Evolutionary conservation across 2,329 filamentous ascomycete species (phyloP).

Genomic region (Curvularia hawaiiensis): DNA sequence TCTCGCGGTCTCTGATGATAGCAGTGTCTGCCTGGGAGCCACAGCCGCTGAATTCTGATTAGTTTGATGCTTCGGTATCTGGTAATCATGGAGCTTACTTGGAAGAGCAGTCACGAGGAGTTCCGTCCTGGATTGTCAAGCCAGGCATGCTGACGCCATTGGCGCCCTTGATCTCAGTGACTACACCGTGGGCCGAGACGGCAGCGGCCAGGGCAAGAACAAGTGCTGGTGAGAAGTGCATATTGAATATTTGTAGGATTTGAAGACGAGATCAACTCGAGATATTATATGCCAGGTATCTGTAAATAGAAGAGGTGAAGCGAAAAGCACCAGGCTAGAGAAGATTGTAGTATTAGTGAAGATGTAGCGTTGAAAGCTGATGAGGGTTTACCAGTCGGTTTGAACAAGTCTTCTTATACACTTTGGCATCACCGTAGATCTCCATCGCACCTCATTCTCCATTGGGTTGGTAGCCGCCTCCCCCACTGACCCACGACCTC

Average conservation of each 20-base stretch:
- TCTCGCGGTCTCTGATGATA: conserved; percentile 68
- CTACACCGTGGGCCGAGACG: conserved; percentile 63
- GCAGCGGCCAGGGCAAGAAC: conserved; percentile 42
- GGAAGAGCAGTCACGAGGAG: conserved; percentile 69
- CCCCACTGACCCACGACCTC: background rate
- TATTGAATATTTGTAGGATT: conserved; percentile 14
- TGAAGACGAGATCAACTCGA: conserved; percentile 26
- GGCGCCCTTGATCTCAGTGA: conserved; percentile 62
- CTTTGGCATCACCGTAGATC: background rate
- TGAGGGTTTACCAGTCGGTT: conserved; percentile 15
- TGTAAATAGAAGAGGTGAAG: conserved; percentile 15
- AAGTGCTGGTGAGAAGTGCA: conserved; percentile 38
- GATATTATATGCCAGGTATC: conserved; percentile 1
- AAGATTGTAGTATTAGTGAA: conserved; percentile 17
- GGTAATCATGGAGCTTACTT: conserved; percentile 27
- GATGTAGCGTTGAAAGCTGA: conserved; percentile 23
- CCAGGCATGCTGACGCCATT: conserved; percentile 68
- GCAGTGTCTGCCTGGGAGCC: conserved; percentile 71
- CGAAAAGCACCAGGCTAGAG: conserved; percentile 29
- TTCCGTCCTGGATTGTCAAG: conserved; percentile 67
- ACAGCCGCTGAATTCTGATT: conserved; percentile 49
- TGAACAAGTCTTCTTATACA: conserved; percentile 27
- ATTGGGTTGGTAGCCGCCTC: conserved; percentile 9
- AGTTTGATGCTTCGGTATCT: conserved; percentile 9
- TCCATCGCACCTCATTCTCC: conserved; percentile 10